Evolutionary conservation across 768 basidiomycete genomes (phyloP), one percentile per base, ranked within the genome.

Genomic region (Boletus insuetus): DNA sequence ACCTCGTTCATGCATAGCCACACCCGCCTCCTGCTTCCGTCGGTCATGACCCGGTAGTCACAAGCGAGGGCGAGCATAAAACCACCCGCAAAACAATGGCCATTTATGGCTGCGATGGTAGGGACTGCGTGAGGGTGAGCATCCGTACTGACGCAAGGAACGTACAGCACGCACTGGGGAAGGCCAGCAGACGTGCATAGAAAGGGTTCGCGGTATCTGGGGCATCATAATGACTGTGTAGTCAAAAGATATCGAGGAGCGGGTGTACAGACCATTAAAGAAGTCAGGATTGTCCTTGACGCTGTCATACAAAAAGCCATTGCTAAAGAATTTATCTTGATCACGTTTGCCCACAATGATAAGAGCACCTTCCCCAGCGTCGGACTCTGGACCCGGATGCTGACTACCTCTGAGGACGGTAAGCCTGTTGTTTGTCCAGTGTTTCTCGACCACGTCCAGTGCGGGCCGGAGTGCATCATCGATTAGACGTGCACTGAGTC

Each of bases 1-100:
- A 90, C 88, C 76, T 96, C 94, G 66, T 96, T 98, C 94, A 97
- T 96, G 68, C 86, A 91, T 49, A 91, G 72, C 88, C 92, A 94
- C 1, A 88, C 86, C 64, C 86, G 84, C 31, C 85, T 85, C 61
- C 79, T 81, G 63, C 77, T 85, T 16, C 87, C 93, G 60, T 90
- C 86, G 14, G 84, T 90, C 86, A 95, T 94, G 52, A 96, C 79
- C 39, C 94, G 83, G 73, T 91, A 94, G 70, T 97, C 94, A 68
- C 91, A 95, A 4, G 79, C 81, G 46, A 97, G 71, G 3, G 92
- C 80, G 14, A 95, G 73, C 70, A 91, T 84, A 65, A 91, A 82
- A 14, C 84, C 93, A 12, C 80, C 94, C 6, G 93, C 95, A 70
- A 89, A 96, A 59, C 86, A 87, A 65, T 94, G 91, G 0, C 89